Conservation (phyloP, 2,329 filamentous ascomycete genomes). For the Fusarium sarcochroum region DNA sequence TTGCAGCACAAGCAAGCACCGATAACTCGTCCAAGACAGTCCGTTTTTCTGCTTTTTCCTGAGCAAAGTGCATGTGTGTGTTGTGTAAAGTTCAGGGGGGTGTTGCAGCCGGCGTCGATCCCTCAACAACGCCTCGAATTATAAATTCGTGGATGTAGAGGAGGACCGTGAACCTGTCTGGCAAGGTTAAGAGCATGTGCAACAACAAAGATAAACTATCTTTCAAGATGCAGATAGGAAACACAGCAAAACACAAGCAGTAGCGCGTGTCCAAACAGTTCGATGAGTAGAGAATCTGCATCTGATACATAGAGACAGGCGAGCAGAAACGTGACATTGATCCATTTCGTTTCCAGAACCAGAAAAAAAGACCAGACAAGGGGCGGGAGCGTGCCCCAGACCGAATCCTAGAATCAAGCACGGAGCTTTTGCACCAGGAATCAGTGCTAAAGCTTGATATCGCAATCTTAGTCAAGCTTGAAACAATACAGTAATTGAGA, state of each 20-base stretch:
- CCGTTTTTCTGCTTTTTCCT: conserved; percentile 12
- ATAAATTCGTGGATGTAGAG: conserved; percentile 16
- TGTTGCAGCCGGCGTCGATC: conserved; percentile 38
- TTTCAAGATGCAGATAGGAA: neutral
- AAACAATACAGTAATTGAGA: conserved; percentile 32
- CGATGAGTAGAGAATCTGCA: neutral
- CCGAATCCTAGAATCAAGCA: conserved; percentile 16
- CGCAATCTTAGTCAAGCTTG: conserved; percentile 10
- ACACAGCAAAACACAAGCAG: no score
- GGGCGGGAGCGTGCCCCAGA: conserved; percentile 21
- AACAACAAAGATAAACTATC: no score
- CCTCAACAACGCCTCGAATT: conserved; percentile 31
- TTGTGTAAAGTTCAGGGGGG: conserved; percentile 34
- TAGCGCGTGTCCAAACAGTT: no score
- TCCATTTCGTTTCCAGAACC: conserved; percentile 26
- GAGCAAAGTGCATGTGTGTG: conserved; percentile 26
- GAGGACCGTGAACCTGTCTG: conserved; percentile 6
- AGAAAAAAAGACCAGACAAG: conserved; percentile 13
- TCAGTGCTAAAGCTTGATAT: conserved; percentile 17
- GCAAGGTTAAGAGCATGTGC: neutral
- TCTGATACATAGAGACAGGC: neutral
- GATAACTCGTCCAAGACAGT: neutral
- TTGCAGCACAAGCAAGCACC: conserved; percentile 12
- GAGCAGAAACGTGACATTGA: conserved; percentile 17
- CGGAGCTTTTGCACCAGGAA: conserved; percentile 36